Conservation (phyloP, 2,329 filamentous ascomycete genomes). For the Emericellopsis cladophorae region DNA sequence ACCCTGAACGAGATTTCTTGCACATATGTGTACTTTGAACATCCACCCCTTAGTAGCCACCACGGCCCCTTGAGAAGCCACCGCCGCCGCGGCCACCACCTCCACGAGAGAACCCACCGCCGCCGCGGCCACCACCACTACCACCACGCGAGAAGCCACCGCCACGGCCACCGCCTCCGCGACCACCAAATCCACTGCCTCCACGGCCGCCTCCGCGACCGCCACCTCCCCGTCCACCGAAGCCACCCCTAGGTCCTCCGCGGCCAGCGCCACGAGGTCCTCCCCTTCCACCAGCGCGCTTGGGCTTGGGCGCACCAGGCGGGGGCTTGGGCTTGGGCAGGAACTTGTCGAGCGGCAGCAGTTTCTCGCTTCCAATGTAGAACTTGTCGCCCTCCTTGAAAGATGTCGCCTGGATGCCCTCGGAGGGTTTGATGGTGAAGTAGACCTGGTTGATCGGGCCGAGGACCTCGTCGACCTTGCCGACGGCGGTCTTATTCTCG, state of each 20-base stretch:
- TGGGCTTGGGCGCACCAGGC: conserved; percentile 48
- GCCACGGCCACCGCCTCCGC: conserved; percentile 7
- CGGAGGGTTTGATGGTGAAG: conserved; percentile 95
- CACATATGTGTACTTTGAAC: too few species aligned
- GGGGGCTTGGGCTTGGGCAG: conserved; percentile 79
- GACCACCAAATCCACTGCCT: conserved; percentile 8
- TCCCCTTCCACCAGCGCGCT: conserved; percentile 42
- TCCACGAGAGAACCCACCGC: conserved; percentile 3
- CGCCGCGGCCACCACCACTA: conserved; percentile 10
- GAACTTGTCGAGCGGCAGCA: conserved; percentile 91
- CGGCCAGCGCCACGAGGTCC: conserved; percentile 14
- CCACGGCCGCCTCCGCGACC: conserved; percentile 4
- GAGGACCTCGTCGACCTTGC: conserved; percentile 96
- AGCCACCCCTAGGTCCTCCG: conserved; percentile 4
- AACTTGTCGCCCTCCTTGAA: conserved; percentile 98
- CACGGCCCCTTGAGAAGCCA: conserved; percentile 7
- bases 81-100: conserved; percentile 9
- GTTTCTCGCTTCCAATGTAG: conserved; percentile 89
- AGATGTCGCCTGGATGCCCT: conserved; percentile 86
- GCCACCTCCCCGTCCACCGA: conserved; percentile 8
- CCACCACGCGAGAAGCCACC: conserved; percentile 7
- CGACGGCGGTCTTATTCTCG: conserved; percentile 94
- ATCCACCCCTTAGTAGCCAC: conserved; percentile 1
- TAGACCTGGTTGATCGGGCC: conserved; percentile 96
- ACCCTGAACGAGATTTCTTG: too few species aligned